Conservation (phyloP, 2,329 filamentous ascomycete genomes). For the Cytospora paraplurivora region DNA sequence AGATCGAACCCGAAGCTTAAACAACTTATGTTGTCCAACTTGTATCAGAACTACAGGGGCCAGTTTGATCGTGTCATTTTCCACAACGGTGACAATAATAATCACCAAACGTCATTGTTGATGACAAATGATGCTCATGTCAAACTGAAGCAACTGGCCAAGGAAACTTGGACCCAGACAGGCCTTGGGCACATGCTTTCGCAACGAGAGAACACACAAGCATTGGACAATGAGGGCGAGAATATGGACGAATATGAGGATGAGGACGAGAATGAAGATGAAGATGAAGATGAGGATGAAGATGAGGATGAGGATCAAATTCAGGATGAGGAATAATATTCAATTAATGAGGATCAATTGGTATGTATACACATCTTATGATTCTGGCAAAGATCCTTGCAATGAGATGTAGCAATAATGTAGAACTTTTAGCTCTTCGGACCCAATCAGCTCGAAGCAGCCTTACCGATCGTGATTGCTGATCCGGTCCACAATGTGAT, state of each 20-base stretch:
- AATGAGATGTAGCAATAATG: too few species aligned
- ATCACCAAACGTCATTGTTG: background rate
- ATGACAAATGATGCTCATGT: background rate
- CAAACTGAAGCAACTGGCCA: background rate
- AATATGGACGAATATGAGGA: conserved; percentile 30
- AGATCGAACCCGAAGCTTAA: conserved; percentile 2
- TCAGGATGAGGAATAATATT: too few species aligned
- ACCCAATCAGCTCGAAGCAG: too few species aligned
- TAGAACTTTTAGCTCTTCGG: too few species aligned
- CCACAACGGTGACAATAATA: background rate
- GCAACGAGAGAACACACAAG: background rate
- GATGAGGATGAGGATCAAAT: too few species aligned
- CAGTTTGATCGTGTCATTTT: background rate
- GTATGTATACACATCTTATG: too few species aligned
- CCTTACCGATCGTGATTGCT: too few species aligned
- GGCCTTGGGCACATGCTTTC: background rate
- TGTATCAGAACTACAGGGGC: background rate
- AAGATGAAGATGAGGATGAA: conserved; percentile 30
- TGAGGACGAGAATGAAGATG: conserved; percentile 28
- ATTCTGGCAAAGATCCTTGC: too few species aligned
- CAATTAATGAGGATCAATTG: too few species aligned
- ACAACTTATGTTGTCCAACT: background rate
- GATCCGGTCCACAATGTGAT: too few species aligned
- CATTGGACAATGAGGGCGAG: conserved; percentile 24
- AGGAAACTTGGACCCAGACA: conserved; percentile 7